Percentiles rank a stretch among this genome's conserved stretches.
Evolutionary conservation across 108 stramenopile species (phyloP).

Genomic region (Nannochloropsis gaditana): DNA sequence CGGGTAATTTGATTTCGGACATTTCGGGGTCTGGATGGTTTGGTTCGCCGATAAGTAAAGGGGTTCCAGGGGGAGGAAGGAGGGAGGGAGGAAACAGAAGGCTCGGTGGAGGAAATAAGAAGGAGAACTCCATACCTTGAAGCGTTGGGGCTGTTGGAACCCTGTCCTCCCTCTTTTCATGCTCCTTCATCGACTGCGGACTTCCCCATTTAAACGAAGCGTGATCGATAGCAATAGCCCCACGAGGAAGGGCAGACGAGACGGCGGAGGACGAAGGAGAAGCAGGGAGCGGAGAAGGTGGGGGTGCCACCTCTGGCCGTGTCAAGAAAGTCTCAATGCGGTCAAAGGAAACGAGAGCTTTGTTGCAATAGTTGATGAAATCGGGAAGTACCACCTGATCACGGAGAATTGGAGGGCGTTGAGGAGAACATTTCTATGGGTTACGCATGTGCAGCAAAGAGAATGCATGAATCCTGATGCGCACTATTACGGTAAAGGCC

Average conservation of each 20-base stretch:
- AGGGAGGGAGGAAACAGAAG: neutral
- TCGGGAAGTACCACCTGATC: neutral
- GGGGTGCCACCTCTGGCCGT: constrained; percentile 23
- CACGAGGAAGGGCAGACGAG: neutral
- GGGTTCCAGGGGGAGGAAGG: neutral
- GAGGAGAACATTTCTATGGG: neutral
- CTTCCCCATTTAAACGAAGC: neutral
- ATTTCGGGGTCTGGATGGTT: too few relatives aligned
- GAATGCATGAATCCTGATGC: neutral
- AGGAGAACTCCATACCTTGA: neutral
- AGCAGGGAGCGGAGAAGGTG: neutral
- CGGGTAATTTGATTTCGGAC: too few relatives aligned
- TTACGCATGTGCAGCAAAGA: neutral
- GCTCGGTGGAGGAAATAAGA: neutral
- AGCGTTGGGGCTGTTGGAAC: neutral
- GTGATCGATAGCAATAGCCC: neutral
- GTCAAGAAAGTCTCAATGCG: constrained; percentile 42
- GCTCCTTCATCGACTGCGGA: neutral
- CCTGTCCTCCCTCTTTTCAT: neutral
- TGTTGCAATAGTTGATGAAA: constrained; percentile 21
- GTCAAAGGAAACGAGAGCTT: constrained; percentile 38
- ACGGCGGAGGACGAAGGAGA: neutral
- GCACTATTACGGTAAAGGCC: neutral
- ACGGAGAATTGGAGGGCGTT: neutral
- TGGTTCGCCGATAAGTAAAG: too few relatives aligned